These are phyloP conservation scores for Rubroboletus satanas DNA, from an alignment of 768 basidiomycete genomes.

Conservation along the genomic window DNA sequence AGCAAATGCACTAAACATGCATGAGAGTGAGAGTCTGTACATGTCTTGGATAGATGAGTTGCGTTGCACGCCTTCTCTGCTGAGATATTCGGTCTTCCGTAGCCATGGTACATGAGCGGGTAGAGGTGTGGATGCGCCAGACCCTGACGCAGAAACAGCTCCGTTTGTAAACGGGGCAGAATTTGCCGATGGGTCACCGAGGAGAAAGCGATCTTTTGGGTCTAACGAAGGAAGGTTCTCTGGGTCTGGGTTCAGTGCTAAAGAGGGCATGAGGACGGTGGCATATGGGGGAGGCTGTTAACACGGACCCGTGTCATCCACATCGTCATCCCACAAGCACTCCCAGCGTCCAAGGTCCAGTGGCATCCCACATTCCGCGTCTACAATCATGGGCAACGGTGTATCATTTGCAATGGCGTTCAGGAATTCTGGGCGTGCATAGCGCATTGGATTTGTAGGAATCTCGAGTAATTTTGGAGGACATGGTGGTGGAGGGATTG, in stretches of 20 bases:
- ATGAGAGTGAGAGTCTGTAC: constrained; percentile 37
- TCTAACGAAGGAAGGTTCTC: constrained; percentile 58
- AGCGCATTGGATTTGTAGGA: constrained; percentile 84
- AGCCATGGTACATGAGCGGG: constrained; percentile 82
- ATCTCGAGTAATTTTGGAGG: constrained; percentile 93
- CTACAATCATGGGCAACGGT: constrained; percentile 92
- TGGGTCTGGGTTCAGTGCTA: constrained; percentile 65
- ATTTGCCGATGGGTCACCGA: constrained; percentile 58
- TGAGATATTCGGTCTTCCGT: constrained; percentile 88
- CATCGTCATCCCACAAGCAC: constrained; percentile 79
- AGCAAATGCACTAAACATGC: background rate
- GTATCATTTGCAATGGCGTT: constrained; percentile 75
- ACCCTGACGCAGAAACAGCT: constrained; percentile 30
- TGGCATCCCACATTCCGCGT: constrained; percentile 96
- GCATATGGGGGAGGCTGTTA: constrained; percentile 8
- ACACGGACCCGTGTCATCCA: constrained; percentile 58
- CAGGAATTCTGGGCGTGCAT: constrained; percentile 82
- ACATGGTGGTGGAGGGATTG: constrained; percentile 93
- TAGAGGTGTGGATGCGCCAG: constrained; percentile 42
- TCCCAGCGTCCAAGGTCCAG: constrained; percentile 82
- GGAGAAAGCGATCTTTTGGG: constrained; percentile 70
- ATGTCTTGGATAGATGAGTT: constrained; percentile 45
- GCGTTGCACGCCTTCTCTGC: constrained; percentile 52
- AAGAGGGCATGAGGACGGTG: background rate
- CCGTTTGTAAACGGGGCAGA: constrained; percentile 42